Evolutionary conservation across 345 rosid species (phyloP), one percentile per base, ranked within the genome.

Genomic region (Brassica nigra): DNA sequence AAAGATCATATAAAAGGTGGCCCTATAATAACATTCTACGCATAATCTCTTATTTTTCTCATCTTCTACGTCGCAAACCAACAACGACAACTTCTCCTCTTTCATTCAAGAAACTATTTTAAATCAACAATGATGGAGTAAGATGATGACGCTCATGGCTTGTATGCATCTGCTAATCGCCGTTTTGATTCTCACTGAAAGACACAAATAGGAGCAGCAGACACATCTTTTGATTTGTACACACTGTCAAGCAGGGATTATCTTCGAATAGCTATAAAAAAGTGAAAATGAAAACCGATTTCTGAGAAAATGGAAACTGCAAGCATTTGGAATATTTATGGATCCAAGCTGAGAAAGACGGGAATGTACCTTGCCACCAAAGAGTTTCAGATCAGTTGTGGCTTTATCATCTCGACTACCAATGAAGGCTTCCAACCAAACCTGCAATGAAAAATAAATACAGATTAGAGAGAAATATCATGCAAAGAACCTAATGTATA

Each of bases 161-260:
- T 11, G 49, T 42, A 10, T 4, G 4, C 49, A 42, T 3, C 14
- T 42, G 14, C 49, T 42, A 10, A 42, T 10, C 49, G 10, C 11
- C 49, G 3, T 42, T 42, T 4, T 42, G 10, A 8, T 10, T 4
- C 4, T 39, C 42, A 92, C 71, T 87, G 90, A 72, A 92, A 86
- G 71, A 94, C 97, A 74, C 97, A 97, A 75, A 94, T 92, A 15
- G 99, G 97, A 79, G 97, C 97, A 81, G 97, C 92, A 37, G 74
- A 85, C n/a, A 94, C 85, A 75, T 86, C 88, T 70, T 68, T 78
- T 54, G 97, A 95, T 76, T 95, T 95, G 83, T 87, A 91, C 9
- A 81, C 76, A 80, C 12, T 70, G 61, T 90, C 97, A 87, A 92
- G 84, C 16, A 94, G 97, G 77, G 97, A 83, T 95, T 88, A 80